Percentiles rank a stretch among this genome's conserved stretches.
These are phyloP conservation scores for Gossypium bickii DNA, from an alignment of 345 rosid genomes.

Conservation along the genomic window DNA sequence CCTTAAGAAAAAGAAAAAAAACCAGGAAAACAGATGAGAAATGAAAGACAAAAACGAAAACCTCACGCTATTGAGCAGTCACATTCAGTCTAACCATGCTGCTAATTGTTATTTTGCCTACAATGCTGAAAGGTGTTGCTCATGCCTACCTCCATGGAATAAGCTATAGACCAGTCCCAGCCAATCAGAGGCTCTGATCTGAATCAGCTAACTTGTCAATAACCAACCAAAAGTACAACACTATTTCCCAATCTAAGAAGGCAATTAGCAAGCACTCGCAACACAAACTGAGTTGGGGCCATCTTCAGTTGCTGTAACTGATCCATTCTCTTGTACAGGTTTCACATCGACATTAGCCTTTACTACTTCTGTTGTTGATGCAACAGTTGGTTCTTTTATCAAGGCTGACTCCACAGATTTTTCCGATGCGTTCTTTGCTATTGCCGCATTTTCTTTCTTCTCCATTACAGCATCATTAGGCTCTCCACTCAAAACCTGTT, in stretches of 20 bases:
- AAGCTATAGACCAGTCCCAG: not conserved
- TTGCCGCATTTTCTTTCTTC: not conserved
- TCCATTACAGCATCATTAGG: conserved; percentile 8
- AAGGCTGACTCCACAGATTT: conserved; percentile 16
- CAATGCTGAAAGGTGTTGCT: not conserved
- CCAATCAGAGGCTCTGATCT: conserved; percentile 1
- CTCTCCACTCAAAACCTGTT: conserved; percentile 30
- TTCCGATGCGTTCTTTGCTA: conserved; percentile 15
- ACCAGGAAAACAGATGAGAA: not conserved
- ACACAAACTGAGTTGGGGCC: conserved; percentile 12
- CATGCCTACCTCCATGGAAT: not conserved
- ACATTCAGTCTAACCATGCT: not conserved
- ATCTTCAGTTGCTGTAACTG: conserved; percentile 19
- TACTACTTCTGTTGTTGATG: not conserved
- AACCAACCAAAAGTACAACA: conserved; percentile 14
- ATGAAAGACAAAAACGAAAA: not conserved
- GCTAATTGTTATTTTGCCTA: conserved; percentile 2
- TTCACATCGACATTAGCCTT: conserved; percentile 31
- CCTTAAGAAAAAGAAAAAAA: not conserved
- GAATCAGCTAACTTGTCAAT: conserved; percentile 4
- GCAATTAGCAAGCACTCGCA: not conserved
- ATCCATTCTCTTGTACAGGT: conserved; percentile 19
- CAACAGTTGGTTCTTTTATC: conserved; percentile 4
- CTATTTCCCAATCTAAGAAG: not conserved
- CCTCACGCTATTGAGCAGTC: not conserved